Percentiles rank a stretch among this genome's conserved stretches.
Evolutionary conservation across 805 yeast genomes (phyloP).

Genomic region (Groenewaldozyma tartarivorans): DNA sequence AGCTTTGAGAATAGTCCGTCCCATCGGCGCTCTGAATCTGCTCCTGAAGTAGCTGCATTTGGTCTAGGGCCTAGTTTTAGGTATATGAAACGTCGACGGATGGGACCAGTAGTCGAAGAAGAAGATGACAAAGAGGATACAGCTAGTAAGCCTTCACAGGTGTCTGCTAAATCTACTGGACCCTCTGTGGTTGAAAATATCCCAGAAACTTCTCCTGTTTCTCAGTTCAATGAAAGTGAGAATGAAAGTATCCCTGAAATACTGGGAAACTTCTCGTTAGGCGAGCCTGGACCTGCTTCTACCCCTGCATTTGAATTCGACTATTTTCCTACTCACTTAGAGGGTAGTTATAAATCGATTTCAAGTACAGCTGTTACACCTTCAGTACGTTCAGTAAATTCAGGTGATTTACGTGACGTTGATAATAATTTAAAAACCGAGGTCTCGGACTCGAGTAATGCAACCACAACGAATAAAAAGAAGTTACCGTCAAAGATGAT

Average conservation of each 20-base stretch:
- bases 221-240: too few relatives aligned
- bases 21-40: conserved; percentile 48
- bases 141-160: too few relatives aligned
- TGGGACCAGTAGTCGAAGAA: conserved; percentile 23
- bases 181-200: too few relatives aligned
- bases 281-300: background rate
- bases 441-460: background rate
- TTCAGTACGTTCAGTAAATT: too few relatives aligned
- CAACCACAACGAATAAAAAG: background rate
- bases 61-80: conserved; percentile 12
- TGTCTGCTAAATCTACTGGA: too few relatives aligned
- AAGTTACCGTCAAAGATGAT: background rate
- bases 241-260: too few relatives aligned
- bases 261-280: background rate
- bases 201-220: too few relatives aligned
- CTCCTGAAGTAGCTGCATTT: conserved; percentile 36
- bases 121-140: background rate
- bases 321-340: too few relatives aligned
- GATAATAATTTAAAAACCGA: too few relatives aligned
- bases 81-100: conserved; percentile 21
- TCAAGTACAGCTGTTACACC: too few relatives aligned
- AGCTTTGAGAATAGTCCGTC: conserved; percentile 12
- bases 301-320: background rate
- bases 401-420: too few relatives aligned
- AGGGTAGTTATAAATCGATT: too few relatives aligned